Base-by-base conservation (phyloP, 2,329 filamentous ascomycete genomes). In the Stagonosporopsis cucurbitacearum region DNA sequence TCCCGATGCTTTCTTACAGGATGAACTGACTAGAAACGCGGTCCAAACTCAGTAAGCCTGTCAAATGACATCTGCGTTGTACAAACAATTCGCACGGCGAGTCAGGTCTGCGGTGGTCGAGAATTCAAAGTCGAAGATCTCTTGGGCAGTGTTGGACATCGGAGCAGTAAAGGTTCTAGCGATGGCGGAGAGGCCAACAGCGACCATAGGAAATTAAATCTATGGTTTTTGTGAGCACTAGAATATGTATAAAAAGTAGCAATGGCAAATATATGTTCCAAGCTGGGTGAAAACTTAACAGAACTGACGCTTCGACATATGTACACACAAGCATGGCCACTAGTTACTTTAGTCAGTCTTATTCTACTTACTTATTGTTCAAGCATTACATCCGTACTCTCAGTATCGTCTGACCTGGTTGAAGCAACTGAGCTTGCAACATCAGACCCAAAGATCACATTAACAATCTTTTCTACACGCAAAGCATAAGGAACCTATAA, bases 111-210 rank as follows among this genome's bases (percentile, higher is more conserved):
- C 48, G 13, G 28, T 47, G 39, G 37, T 39, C 48, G 23, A 58
- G 45, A 71, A 58, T 49, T 72, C 67, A 46, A 71, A 72, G 59
- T 72, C 69, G 22, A 66, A 68, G 47, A 63, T 55, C 46, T 70
- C 65, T 23, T 53, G 59, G 26, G 60, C 60, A 7, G 68, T 3
- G 4, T 30, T 30, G 3, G 28, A 8, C 9, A 12, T 11, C 9
- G 28, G 67, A 20, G 65, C 68, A 19, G 70, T 68, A 30, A 70
- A 54, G 4, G 60, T 48, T 51, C 59, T 60, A 23, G 57, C 61
- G 22, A 61, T 54, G 33, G 63, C 63, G 4, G 62, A 68, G 17
- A 69, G 53, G 26, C 60, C 64, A 39, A 70, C 41, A 22, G 59
- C 49, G 43, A 72, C 52, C 45, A 58, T 54, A n/a, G 44, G 57